Evolutionary conservation across 345 rosid genomes (phyloP), one percentile per base, ranked within the genome.

Genomic region (Luvunga scandens): DNA sequence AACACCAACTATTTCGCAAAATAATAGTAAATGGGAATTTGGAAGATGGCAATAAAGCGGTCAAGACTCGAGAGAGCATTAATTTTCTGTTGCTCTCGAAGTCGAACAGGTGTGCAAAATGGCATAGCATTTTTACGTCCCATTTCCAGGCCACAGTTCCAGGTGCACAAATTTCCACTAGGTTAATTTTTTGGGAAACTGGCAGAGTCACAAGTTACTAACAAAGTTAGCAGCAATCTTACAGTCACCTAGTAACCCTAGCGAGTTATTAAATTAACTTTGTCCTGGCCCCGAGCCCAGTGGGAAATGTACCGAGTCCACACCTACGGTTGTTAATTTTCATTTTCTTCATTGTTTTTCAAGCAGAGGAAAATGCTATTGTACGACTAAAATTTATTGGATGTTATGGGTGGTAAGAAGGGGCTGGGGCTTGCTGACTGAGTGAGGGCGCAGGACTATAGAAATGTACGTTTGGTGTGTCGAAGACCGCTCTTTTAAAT

Each of bases 401-500:
- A 42, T 42, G 16, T 42, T 42, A 2, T 3, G 50, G 3, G 16
- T 10, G 4, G 50, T 3, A 34, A 53, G 27, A 59, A 60, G 28
- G 42, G 30, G 19, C 4, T 5, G 59, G 21, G 79, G 34, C 5
- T 13, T 1, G 0, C 5, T 3, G 45, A 12, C 50, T 45, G 50
- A 12, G 50, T 4, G 39, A 6, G 79, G 36, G 42, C 16, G 57
- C 75, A 69, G 66, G 65, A 48, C 16, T 33, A 30, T 63, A 62
- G 72, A 38, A 70, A 67, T 21, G 76, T 53, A 63, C 66, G 79
- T 10, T 30, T 70, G 31, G 42, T 55, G 79, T 55, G 42, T 76
- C 69, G 83, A 72, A 66, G 80, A 55, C 83, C 65, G 65, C 80
- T 63, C 74, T 67, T 13, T 71, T 55, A 71, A 30, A 64, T 31